Base-by-base conservation (phyloP, 371 early-diverging fungal species). In the Mucor piriformis region DNA sequence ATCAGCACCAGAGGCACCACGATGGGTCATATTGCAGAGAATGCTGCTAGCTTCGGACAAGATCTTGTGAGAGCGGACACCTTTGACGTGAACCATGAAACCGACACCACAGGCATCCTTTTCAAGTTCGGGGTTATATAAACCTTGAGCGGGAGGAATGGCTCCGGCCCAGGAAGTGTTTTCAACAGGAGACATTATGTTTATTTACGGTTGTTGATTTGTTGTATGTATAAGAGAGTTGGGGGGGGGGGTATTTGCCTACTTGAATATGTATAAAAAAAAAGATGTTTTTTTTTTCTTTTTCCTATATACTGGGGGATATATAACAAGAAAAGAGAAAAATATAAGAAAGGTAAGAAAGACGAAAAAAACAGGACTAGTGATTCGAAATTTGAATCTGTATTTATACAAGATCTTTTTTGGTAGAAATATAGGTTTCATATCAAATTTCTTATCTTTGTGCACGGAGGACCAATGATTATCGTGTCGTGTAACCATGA, bases 101-200 rank as follows among this genome's bases (percentile, higher is more conserved):
- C 98, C 98, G 55, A 98, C 98, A 78, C 98, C 98, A 74, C 98
- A 98, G 8, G 95, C 86, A 70, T 96, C 97, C 63, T 93, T 93
- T 80, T 96, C 97, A 63, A 82, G 80, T 56, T 83, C 86, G 24
- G 97, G 96, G 66, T 94, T 77, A 68, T 97, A 97, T 21, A 97
- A 81, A 40, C 94, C 97, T 76, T 94, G 92, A 21, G 88, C 85
- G 46, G 83, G 73, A 11, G 97, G 97, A 60, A 96, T 76, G 24
- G 88, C 83, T 37, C 78, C 85, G 32, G 94, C 94, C 95, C 95
- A 95, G 21, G 85, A 85, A 57, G 59, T 68, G 67, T 83, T 42
- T 56, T 66, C 67, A 50, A 42, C 29, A 35, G 49, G 24, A 15
- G 38, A 40, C 50, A 58, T 58, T 50, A 27, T 21, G 13, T 21